Base-by-base conservation (phyloP, 225 moss, liverwort and hornwort genomes). In the Lunularia cruciata region DNA sequence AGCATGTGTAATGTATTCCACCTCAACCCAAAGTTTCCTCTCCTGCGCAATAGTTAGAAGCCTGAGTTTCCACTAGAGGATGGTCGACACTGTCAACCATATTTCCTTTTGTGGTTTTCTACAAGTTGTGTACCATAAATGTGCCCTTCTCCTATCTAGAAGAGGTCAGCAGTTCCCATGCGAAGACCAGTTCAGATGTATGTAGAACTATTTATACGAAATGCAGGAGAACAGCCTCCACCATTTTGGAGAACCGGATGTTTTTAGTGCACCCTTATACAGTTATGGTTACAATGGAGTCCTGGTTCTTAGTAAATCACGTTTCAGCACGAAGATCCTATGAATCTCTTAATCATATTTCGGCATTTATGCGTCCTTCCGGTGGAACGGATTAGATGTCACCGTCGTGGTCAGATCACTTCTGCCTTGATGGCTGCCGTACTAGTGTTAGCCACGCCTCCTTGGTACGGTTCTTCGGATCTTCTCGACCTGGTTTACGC, bases 221-320 rank as follows among this genome's bases (percentile, higher is more conserved):
- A 57, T 32, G 30, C 30, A 31, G 31, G 31, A 57, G 31, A 31
- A 57, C 2, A 54, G 27, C 15, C 56, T 32, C 32, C 31, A 57
- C 32, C 56, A 15, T 57, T 57, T 57, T 57, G 56, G 56, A 57
- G 56, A 54, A 53, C 7, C 9, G 53, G 27, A 22, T 53, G 22
- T 53, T 8, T 51, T 9, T 0, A 2, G 1, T 3, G 16, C 43
- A 43, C 13, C 40, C 40, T 5, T 40, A 16, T 43, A 43, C 43
- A 43, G 5, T 43, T n/a, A n/a, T n/a, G n/a, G n/a, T n/a, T n/a
- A n/a, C n/a, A n/a, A n/a, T n/a, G n/a, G n/a, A n/a, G n/a, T n/a
- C n/a, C n/a, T n/a, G n/a, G n/a, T n/a, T n/a, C n/a, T n/a, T n/a
- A n/a, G n/a, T n/a, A n/a, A n/a, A n/a, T n/a, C n/a, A n/a, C n/a